phyloP scores from a whole-genome alignment of 352 stramenopile species.

The Pythium rhizo-oryzae region DNA sequence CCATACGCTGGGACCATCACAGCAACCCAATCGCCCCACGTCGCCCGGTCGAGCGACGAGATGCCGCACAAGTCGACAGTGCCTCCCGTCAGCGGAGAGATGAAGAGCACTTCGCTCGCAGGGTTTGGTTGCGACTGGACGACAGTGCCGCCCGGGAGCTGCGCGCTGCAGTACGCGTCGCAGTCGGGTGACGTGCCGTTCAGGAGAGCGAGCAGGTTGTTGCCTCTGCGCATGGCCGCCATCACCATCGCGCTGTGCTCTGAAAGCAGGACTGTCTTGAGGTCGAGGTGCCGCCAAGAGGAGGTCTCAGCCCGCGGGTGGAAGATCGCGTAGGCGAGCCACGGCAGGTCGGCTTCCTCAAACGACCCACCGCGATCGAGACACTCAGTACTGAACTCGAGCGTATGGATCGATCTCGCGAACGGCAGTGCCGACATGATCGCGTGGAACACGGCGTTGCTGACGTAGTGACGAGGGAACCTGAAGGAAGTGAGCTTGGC shows the following conservation, averaged over 20 bases:
- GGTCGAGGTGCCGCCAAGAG: conserved; percentile 1
- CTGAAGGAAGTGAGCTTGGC: not conserved
- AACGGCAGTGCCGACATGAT: conserved; percentile 2
- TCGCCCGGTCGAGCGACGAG: not conserved
- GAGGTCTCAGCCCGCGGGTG: not conserved
- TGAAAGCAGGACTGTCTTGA: not conserved
- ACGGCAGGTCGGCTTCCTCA: not conserved
- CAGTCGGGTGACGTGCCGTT: not conserved
- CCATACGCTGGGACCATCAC: conserved; percentile 7
- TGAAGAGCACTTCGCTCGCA: not conserved
- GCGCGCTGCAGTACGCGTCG: conserved; percentile 2
- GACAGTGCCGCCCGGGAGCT: not conserved
- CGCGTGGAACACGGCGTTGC: not conserved
- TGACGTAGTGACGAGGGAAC: not conserved
- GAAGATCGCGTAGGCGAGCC: conserved; percentile 7
- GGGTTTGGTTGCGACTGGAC: not conserved
- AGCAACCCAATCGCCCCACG: conserved; percentile 9
- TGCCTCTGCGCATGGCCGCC: not conserved
- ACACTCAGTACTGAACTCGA: not conserved
- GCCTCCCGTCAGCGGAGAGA: not conserved
- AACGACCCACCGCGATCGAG: not conserved
- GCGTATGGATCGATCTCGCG: not conserved
- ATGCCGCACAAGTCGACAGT: conserved; percentile 7
- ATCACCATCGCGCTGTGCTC: not conserved
- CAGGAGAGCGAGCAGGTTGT: conserved; percentile 1